Percentiles rank a stretch among this genome's conserved stretches.
These are phyloP conservation scores for Carex cristatella DNA, from an alignment of 176 grass and related monocot species.

Conservation along the genomic window DNA sequence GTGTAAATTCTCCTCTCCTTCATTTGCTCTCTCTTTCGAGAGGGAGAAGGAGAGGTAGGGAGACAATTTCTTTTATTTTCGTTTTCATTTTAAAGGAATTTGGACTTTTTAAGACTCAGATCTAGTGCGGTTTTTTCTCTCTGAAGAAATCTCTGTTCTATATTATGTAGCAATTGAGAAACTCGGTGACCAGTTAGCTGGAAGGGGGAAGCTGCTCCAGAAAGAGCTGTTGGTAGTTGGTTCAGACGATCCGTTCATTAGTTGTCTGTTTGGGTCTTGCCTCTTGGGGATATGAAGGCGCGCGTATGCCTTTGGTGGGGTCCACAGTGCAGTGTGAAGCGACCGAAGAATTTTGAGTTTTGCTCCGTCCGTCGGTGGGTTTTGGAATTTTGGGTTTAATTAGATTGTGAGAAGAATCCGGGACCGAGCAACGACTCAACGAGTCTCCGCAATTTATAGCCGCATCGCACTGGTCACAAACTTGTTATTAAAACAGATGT, in stretches of 20 bases:
- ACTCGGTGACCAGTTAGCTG: neutral
- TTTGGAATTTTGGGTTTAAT: neutral
- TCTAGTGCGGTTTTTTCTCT: neutral
- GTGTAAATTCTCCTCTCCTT: constrained; percentile 47
- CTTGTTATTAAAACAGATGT: too few relatives aligned
- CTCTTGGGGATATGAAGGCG: too few relatives aligned
- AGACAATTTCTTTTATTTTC: neutral
- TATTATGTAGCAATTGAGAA: neutral
- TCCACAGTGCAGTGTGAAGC: neutral
- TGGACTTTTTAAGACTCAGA: neutral
- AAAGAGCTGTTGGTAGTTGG: neutral
- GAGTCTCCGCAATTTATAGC: too few relatives aligned
- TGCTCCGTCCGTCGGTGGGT: neutral
- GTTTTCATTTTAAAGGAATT: neutral
- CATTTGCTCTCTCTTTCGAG: neutral
- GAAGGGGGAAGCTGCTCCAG: neutral
- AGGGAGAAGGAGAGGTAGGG: neutral
- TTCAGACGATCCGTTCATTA: neutral
- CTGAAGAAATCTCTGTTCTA: neutral
- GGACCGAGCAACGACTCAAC: too few relatives aligned
- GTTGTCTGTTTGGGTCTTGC: neutral
- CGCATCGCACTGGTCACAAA: too few relatives aligned
- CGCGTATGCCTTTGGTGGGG: neutral
- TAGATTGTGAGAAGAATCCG: too few relatives aligned
- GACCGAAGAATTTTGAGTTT: neutral